Evolutionary conservation across 2,329 filamentous ascomycete genomes (phyloP), one percentile per base, ranked within the genome.

Genomic region (Venturiaceae sp.): DNA sequence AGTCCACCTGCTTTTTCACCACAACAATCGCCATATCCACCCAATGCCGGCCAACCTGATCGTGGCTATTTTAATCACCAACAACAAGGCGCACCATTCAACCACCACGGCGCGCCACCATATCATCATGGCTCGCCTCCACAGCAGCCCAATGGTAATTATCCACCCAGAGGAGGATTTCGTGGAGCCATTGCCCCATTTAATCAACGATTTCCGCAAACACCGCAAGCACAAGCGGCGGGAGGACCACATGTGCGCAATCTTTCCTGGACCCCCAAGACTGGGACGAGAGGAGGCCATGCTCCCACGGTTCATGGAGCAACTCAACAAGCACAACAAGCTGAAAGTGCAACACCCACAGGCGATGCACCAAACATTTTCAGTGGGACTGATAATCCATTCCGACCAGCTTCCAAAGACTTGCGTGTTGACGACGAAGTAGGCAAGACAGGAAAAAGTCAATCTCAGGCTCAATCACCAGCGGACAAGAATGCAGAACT

Each of bases 231-330:
- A 36, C 75, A 81, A 63, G 78, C 75, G 34, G 78, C 75, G 39
- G 75, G 77, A 62, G 44, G 44, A 50, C 55, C 55, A 30, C 75
- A 85, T 72, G 81, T 86, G 76, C 79, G 85, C 72, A 83, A 88
- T 72, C 69, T 84, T 2, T 88, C 90, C 50, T 92, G 89, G 87
- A 87, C 82, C 58, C 79, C 83, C 46, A 77, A 77, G 34, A 76
- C 77, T 53, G 76, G 79, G 19, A 77, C 78, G 58, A 77, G 78
- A 64, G 81, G 80, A 67, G 76, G 80, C 59, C 77, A 75, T 58
- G 70, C 71, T 47, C 69, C 69, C 6, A 69, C 55, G 26, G 47
- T 59, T 30, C 47, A 55, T 60, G 55, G 60, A 14, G 57, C 60
- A 44, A 62, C 67, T 23, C 54, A 62, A 41, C 44, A 63, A 34